A percentile compares a stretch with the other conserved stretches of the same genome.
These are phyloP conservation scores for Aspergillus sp. DNA, from an alignment of 2,329 filamentous ascomycete genomes.

Conservation along the genomic window DNA sequence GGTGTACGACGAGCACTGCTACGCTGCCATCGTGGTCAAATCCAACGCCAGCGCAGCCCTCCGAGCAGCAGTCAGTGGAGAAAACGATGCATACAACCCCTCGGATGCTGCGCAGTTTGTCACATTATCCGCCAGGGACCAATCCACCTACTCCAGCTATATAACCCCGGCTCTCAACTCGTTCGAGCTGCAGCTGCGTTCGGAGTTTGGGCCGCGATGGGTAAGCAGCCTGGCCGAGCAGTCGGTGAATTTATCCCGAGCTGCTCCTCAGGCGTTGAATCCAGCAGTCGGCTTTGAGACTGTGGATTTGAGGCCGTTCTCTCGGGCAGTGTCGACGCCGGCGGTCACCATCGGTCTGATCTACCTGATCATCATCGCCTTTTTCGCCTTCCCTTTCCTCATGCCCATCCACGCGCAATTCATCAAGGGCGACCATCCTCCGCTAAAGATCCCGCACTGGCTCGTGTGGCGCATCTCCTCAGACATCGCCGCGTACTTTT, in stretches of 20 bases:
- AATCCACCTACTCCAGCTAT: conserved; percentile 59
- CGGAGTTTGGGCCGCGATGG: conserved; percentile 54
- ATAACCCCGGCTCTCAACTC: conserved; percentile 56
- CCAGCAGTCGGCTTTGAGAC: conserved; percentile 61
- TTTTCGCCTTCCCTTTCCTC: conserved; percentile 69
- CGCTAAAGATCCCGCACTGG: conserved; percentile 62
- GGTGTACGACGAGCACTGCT: conserved; percentile 63
- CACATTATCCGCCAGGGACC: conserved; percentile 60
- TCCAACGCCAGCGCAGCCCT: conserved; percentile 65
- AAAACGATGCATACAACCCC: conserved; percentile 65
- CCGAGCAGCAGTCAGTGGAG: conserved; percentile 57
- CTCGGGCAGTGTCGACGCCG: conserved; percentile 58
- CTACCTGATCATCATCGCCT: conserved; percentile 69
- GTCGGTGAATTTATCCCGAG: conserved; percentile 48
- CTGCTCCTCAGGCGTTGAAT: conserved; percentile 58
- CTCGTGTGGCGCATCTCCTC: conserved; percentile 63
- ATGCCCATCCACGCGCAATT: conserved; percentile 66
- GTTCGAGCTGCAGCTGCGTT: conserved; percentile 53
- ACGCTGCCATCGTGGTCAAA: conserved; percentile 66
- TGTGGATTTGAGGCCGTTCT: conserved; percentile 65
- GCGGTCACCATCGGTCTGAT: conserved; percentile 67
- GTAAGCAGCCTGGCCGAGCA: conserved; percentile 36
- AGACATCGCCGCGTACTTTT: conserved; percentile 62
- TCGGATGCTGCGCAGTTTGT: conserved; percentile 62
- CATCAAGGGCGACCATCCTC: conserved; percentile 57